phyloP scores from a whole-genome alignment of 495 filamentous ascomycete species.

The Penicillium waksmanii region DNA sequence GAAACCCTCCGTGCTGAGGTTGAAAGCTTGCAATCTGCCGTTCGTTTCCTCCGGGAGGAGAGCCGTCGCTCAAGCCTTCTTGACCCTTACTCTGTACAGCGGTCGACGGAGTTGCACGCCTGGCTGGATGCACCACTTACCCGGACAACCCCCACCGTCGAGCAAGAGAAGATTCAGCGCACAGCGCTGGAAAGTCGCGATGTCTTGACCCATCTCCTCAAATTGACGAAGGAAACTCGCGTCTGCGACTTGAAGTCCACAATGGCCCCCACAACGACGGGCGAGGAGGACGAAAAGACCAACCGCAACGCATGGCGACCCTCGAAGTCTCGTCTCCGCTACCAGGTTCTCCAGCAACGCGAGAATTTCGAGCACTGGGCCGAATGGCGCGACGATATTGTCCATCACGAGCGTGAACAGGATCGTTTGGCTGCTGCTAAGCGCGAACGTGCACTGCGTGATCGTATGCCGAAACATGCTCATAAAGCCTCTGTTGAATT shows the following conservation, averaged over 20 bases:
- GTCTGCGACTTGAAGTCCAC: constrained; percentile 58
- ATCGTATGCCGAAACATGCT: constrained; percentile 32
- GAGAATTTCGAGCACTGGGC: constrained; percentile 64
- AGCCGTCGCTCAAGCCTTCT: constrained; percentile 66
- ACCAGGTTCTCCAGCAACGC: constrained; percentile 60
- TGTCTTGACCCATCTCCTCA: constrained; percentile 70
- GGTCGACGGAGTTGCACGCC: constrained; percentile 51
- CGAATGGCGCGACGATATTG: constrained; percentile 63
- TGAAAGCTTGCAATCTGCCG: constrained; percentile 67
- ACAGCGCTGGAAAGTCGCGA: constrained; percentile 71
- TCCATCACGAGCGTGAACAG: constrained; percentile 47
- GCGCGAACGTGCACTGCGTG: constrained; percentile 35
- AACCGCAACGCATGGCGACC: constrained; percentile 66
- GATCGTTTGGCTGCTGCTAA: constrained; percentile 44
- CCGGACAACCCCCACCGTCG: constrained; percentile 44
- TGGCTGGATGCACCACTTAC: constrained; percentile 69
- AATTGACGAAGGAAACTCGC: constrained; percentile 62
- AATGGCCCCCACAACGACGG: constrained; percentile 31
- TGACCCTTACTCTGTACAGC: constrained; percentile 63
- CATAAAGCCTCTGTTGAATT: constrained; percentile 38
- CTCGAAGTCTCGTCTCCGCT: constrained; percentile 58
- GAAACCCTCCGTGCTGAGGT: constrained; percentile 73
- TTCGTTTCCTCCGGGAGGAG: constrained; percentile 79
- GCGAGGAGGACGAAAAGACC: constrained; percentile 29
- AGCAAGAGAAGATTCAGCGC: constrained; percentile 60